A percentile compares a stretch with the other conserved stretches of the same genome.
Evolutionary conservation across 1,284 basidiomycete species (phyloP).

Genomic region (Cutaneotrichosporon spelunceum): DNA sequence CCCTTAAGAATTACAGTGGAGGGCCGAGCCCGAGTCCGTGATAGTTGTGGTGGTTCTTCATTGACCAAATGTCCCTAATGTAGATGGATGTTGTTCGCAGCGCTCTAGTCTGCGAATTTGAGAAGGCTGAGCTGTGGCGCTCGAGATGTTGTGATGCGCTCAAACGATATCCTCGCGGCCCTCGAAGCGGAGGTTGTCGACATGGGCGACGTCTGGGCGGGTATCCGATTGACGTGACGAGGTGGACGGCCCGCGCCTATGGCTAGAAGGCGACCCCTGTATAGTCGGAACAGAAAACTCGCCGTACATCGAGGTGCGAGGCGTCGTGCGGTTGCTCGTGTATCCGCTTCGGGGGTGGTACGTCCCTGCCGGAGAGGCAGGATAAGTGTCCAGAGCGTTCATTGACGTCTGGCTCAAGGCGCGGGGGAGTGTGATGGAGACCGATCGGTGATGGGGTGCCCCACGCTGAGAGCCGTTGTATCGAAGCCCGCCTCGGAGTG

Average conservation of each 20-base stretch:
- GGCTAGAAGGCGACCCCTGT: constrained; percentile 1
- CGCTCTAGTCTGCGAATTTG: neutral
- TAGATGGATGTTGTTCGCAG: neutral
- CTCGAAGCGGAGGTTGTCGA: neutral
- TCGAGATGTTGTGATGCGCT: neutral
- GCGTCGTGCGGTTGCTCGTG: constrained; percentile 4
- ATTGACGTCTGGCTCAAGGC: constrained; percentile 15
- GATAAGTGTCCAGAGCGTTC: neutral
- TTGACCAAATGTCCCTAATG: neutral
- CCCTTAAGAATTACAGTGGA: neutral
- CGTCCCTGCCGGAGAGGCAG: neutral
- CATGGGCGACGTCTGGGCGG: constrained; percentile 4
- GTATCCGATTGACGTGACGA: constrained; percentile 1
- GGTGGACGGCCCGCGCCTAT: constrained; percentile 12
- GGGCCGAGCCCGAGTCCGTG: constrained; percentile 5
- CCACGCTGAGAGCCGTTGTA: constrained; percentile 6
- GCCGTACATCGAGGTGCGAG: constrained; percentile 7
- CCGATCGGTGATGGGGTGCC: constrained; percentile 16
- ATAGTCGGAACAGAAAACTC: constrained; percentile 6
- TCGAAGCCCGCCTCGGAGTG: neutral
- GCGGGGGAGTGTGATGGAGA: constrained; percentile 18
- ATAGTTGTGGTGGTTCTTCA: neutral
- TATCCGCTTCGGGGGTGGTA: neutral
- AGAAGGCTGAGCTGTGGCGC: neutral
- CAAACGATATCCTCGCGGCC: constrained; percentile 19